Percentiles rank a stretch among this genome's conserved stretches.
These are phyloP conservation scores for Posidonia australis DNA, from an alignment of 106 monocot genomes.

Conservation along the genomic window DNA sequence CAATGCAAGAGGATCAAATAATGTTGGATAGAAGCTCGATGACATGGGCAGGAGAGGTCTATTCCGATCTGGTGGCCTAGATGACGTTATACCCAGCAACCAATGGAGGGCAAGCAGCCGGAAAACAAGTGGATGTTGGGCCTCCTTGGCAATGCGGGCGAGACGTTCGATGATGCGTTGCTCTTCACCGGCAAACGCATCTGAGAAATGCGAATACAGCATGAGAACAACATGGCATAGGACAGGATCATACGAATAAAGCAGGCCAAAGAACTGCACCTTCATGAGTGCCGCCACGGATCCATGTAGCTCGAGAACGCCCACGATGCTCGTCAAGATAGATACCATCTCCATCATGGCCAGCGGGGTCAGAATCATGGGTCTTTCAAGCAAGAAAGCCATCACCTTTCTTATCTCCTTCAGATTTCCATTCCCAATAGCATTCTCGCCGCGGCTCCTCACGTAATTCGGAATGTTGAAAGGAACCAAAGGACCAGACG, in stretches of 20 bases:
- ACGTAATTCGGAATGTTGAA: slow-evolving; percentile 33
- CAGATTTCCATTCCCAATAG: slow-evolving; percentile 30
- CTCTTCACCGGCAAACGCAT: slow-evolving; percentile 64
- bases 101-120: slow-evolving; percentile 74
- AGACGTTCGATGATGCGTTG: slow-evolving; percentile 48
- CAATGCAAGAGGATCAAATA: slow-evolving; percentile 78
- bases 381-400: slow-evolving; percentile 56
- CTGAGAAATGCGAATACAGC: slow-evolving; percentile 63
- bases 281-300: slow-evolving; percentile 64
- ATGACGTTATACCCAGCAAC: slow-evolving; percentile 40
- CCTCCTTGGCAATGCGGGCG: slow-evolving; percentile 42
- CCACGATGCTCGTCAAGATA: slow-evolving; percentile 32
- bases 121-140: slow-evolving; percentile 47
- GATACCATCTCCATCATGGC: slow-evolving; percentile 51
- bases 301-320: slow-evolving; percentile 35
- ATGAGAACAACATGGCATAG: slow-evolving; percentile 71
- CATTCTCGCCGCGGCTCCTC: background rate
- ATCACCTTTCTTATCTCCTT: slow-evolving; percentile 58
- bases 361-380: slow-evolving; percentile 48
- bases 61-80: slow-evolving; percentile 18
- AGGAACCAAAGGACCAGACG: slow-evolving; percentile 40
- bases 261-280: slow-evolving; percentile 90
- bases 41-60: slow-evolving; percentile 20
- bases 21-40: slow-evolving; percentile 44
- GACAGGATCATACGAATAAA: slow-evolving; percentile 62